Percentiles rank a stretch among this genome's conserved stretches.
Conservation (phyloP, 495 filamentous ascomycete species). For the Lasiosphaeriaceae sp. region DNA sequence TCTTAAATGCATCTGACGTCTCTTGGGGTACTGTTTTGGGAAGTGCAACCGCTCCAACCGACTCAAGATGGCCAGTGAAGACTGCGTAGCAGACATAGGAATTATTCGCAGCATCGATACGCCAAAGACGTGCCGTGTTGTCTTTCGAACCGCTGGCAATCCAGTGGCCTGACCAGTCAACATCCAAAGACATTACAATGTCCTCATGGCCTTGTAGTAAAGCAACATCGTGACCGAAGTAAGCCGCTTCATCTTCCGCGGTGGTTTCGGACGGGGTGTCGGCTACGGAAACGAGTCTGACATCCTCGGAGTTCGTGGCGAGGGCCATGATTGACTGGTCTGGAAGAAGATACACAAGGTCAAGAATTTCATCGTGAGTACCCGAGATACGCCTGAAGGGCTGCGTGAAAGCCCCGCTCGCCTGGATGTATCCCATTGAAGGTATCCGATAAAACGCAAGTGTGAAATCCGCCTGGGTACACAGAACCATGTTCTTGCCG, state of each 20-base stretch:
- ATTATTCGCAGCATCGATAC: constrained; percentile 69
- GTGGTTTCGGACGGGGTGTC: constrained; percentile 26
- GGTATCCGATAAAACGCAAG: constrained; percentile 66
- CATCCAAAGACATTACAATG: constrained; percentile 90
- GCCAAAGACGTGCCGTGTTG: constrained; percentile 89
- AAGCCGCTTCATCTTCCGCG: constrained; percentile 42
- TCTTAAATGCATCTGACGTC: constrained; percentile 57
- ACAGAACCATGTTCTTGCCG: constrained; percentile 63
- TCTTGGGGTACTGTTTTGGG: constrained; percentile 62
- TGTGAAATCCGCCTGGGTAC: constrained; percentile 86
- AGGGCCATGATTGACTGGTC: constrained; percentile 79
- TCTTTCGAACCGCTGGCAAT: constrained; percentile 95
- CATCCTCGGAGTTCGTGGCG: constrained; percentile 91
- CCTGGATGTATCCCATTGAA: constrained; percentile 16
- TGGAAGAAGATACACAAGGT: constrained; percentile 76
- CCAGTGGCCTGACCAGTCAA: constrained; percentile 96
- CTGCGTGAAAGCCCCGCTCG: constrained; percentile 31
- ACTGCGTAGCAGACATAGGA: constrained; percentile 75
- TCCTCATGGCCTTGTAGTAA: constrained; percentile 86
- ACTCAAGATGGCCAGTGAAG: constrained; percentile 90
- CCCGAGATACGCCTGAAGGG: constrained; percentile 78
- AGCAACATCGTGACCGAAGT: constrained; percentile 84
- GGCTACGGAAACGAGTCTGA: constrained; percentile 70
- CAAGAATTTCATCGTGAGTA: constrained; percentile 96
- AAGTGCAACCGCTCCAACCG: constrained; percentile 85